phyloP scores from a whole-genome alignment of 805 yeast species.

The Myxozyma geophila region DNA sequence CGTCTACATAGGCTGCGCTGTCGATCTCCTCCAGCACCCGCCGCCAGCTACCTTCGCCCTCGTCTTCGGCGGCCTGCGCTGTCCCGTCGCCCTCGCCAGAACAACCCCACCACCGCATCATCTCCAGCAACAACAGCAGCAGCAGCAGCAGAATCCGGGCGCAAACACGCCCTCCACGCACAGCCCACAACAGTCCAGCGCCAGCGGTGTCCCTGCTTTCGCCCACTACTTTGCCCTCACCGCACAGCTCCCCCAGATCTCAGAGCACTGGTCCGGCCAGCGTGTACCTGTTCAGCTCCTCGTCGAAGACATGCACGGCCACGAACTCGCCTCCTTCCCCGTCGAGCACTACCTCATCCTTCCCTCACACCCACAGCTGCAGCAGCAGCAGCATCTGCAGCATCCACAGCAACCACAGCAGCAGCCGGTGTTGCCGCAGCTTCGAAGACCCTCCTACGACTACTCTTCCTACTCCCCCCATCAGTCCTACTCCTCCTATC shows the following conservation, averaged over 20 bases:
- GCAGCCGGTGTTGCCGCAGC: constrained; percentile 10
- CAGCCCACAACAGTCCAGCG: neutral
- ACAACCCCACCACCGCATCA: constrained; percentile 20
- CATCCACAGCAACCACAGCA: neutral
- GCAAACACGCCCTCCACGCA: too few relatives aligned
- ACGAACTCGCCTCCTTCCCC: constrained; percentile 24
- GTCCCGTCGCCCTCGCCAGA: constrained; percentile 27
- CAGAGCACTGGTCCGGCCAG: constrained; percentile 28
- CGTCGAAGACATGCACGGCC: constrained; percentile 31
- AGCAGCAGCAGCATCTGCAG: constrained; percentile 12
- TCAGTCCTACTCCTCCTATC: neutral
- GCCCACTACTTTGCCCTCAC: constrained; percentile 29
- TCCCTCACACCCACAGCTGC: constrained; percentile 5
- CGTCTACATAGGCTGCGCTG: constrained; percentile 25
- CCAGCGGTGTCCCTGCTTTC: constrained; percentile 4
- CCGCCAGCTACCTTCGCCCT: constrained; percentile 16
- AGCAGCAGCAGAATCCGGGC: too few relatives aligned
- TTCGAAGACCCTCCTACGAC: constrained; percentile 9
- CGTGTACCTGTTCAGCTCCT: constrained; percentile 26
- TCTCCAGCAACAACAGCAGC: too few relatives aligned
- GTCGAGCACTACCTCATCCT: constrained; percentile 21
- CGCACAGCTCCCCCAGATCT: constrained; percentile 24
- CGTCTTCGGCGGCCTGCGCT: constrained; percentile 25
- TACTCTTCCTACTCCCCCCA: constrained; percentile 3
- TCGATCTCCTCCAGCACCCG: constrained; percentile 20